phyloP scores from a whole-genome alignment of 176 grass and related monocot genomes.

The Puccinellia tenuiflora region DNA sequence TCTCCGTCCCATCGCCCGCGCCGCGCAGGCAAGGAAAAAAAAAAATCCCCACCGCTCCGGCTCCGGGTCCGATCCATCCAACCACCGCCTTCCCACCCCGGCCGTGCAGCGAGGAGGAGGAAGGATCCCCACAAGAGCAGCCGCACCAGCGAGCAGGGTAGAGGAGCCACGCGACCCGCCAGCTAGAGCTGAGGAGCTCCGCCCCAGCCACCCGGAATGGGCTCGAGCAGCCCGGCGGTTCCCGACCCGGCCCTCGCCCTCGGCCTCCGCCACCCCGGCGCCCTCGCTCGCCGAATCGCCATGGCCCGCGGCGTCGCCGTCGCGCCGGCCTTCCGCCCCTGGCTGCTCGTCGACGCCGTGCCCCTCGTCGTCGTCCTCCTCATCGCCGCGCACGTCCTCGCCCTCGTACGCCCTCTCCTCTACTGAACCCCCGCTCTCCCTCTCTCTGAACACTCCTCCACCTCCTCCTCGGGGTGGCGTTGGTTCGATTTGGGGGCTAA shows the following conservation, averaged over 20 bases:
- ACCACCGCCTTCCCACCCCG: constrained; percentile 3
- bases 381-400: constrained; percentile 92
- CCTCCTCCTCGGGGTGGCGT: not conserved
- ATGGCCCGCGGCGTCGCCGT: constrained; percentile 38
- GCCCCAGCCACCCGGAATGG: constrained; percentile 11
- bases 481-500: not conserved
- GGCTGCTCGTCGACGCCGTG: constrained; percentile 68
- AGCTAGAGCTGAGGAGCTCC: not conserved
- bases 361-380: constrained; percentile 77
- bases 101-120: not conserved
- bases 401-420: constrained; percentile 47
- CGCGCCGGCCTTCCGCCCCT: constrained; percentile 30
- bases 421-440: too few species aligned
- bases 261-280: constrained; percentile 15
- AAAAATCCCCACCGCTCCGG: not conserved
- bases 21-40: not conserved
- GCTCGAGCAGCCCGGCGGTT: constrained; percentile 37
- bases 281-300: constrained; percentile 44
- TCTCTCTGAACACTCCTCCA: not conserved
- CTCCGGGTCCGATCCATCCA: not conserved
- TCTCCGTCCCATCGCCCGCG: constrained; percentile 3
- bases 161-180: not conserved
- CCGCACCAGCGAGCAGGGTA: not conserved
- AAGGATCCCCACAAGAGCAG: constrained; percentile 11
- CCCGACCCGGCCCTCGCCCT: constrained; percentile 17